Conservation (phyloP, 2,329 filamentous ascomycete species). For the Aspergillus costaricaensis region DNA sequence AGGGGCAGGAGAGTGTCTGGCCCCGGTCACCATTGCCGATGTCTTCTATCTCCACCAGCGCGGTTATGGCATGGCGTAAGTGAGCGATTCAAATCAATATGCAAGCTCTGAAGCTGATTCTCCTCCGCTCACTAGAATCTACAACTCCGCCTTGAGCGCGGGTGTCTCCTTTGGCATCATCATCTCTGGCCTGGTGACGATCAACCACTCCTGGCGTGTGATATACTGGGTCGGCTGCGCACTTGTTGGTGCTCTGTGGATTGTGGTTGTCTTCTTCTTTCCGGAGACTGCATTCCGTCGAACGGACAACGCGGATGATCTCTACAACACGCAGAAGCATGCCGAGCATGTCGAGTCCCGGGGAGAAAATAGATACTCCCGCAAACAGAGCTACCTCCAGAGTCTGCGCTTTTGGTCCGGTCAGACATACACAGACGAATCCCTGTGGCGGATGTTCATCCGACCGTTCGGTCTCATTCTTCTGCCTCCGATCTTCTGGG, state of each 20-base stretch:
- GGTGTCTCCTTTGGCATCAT: slow-evolving; percentile 32
- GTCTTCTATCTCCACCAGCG: slow-evolving; percentile 61
- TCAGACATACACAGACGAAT: slow-evolving; percentile 34
- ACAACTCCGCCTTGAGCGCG: slow-evolving; percentile 25
- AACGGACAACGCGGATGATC: background rate
- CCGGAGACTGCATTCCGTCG: slow-evolving; percentile 3
- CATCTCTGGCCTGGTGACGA: slow-evolving; percentile 35
- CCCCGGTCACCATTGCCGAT: slow-evolving; percentile 56
- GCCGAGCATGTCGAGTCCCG: background rate
- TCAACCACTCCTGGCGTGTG: slow-evolving; percentile 33
- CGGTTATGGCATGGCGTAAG: slow-evolving; percentile 5
- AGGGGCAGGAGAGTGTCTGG: slow-evolving; percentile 53
- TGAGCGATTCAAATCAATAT: background rate
- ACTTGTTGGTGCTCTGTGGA: background rate
- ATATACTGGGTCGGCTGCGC: slow-evolving; percentile 27
- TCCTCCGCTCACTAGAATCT: background rate
- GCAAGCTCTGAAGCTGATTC: slow-evolving; percentile 48
- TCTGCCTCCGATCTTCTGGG: slow-evolving; percentile 22
- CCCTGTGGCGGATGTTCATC: slow-evolving; percentile 19
- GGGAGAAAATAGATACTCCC: background rate
- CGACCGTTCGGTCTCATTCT: slow-evolving; percentile 19
- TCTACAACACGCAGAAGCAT: background rate
- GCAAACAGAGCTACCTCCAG: background rate
- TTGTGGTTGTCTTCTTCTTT: slow-evolving; percentile 8
- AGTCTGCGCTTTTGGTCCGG: slow-evolving; percentile 18